Base-by-base conservation (phyloP, 805 yeast genomes). In the Wickerhamomyces chambardii region DNA sequence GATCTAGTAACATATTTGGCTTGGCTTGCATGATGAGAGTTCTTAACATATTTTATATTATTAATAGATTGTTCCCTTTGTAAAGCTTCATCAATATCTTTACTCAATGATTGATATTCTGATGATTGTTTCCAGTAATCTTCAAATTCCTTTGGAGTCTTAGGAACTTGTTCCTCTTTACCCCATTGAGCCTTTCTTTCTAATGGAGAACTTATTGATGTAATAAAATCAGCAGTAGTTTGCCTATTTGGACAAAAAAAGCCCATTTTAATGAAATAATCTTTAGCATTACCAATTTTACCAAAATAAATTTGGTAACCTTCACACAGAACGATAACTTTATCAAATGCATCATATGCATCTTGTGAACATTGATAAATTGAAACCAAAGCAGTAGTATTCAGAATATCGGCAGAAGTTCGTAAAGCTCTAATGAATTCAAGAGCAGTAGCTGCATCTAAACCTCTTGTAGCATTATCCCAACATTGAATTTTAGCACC, bases 401-500 rank as follows among this genome's bases (percentile, higher is more conserved):
- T 59, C 22, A 61, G 47, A 19, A 74, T 52, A 30, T 65, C 59
- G 6, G 76, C 71, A n/a, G 66, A 58, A 6, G 72, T 61, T 44
- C 66, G 68, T 38, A 71, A 56, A 26, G 76, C 74, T 44, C 66
- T 56, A 30, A 70, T 64, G 36, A 70, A 71, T 43, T 71, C 75
- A 42, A 68, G 56, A 15, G 78, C 77, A 30, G 77, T 70, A 17
- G 78, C 76, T 11, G 79, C 60, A 58, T 73, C 79, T 48, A 73
- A 63, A 41, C 79, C 79, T 61, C 78, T 66, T 15, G 79, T 73
- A 9, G 78, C 68, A 41, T 73, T 73, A 59, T 73, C 73, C 70
- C 70, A 67, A 48, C 71, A 66, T 42, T 64, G 68, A 32, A 67
- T 42, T 39, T 55, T 57, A 21, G 76, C 66, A 37, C 73, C 74